phyloP scores from a whole-genome alignment of 2,329 filamentous ascomycete species.

The Penicillium vulpinum region DNA sequence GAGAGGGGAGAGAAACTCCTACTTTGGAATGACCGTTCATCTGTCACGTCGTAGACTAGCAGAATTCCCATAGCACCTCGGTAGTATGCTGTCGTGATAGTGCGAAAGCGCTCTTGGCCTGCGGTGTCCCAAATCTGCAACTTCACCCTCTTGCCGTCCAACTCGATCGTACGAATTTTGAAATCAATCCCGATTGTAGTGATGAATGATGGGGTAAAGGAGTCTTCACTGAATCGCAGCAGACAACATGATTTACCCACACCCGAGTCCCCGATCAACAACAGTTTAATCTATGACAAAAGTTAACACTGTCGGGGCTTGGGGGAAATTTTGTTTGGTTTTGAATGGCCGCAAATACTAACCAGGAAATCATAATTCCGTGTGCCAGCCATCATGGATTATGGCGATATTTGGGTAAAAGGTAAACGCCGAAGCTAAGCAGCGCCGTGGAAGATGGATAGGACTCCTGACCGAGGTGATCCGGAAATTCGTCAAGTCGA shows the following conservation, averaged over 20 bases:
- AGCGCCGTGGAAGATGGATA: not conserved
- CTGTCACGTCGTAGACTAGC: conserved; percentile 97
- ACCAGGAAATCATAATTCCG: conserved; percentile 99
- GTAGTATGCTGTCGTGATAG: conserved; percentile 98
- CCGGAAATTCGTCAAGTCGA: not conserved
- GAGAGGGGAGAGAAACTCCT: conserved; percentile 43
- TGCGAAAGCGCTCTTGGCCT: conserved; percentile 96
- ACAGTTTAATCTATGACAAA: conserved; percentile 79
- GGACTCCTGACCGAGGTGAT: not conserved
- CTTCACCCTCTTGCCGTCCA: conserved; percentile 98
- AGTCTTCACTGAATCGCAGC: conserved; percentile 95
- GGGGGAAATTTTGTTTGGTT: not conserved
- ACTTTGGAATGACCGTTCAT: conserved; percentile 95
- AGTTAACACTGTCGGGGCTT: not conserved
- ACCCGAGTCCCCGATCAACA: conserved; percentile 94
- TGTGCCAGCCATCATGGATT: conserved; percentile 77
- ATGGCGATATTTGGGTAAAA: conserved; percentile 9
- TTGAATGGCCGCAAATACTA: conserved; percentile 42
- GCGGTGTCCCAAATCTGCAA: conserved; percentile 99
- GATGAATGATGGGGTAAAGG: conserved; percentile 96
- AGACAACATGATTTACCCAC: conserved; percentile 97
- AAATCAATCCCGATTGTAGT: conserved; percentile 99
- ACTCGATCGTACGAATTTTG: conserved; percentile 98
- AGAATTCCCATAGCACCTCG: conserved; percentile 97
- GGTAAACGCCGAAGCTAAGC: conserved; percentile 2